Percentiles rank a stretch among this genome's conserved stretches.
Evolutionary conservation across 164 flowering plant genomes (phyloP).

Genomic region (Nymphaea colorata): DNA sequence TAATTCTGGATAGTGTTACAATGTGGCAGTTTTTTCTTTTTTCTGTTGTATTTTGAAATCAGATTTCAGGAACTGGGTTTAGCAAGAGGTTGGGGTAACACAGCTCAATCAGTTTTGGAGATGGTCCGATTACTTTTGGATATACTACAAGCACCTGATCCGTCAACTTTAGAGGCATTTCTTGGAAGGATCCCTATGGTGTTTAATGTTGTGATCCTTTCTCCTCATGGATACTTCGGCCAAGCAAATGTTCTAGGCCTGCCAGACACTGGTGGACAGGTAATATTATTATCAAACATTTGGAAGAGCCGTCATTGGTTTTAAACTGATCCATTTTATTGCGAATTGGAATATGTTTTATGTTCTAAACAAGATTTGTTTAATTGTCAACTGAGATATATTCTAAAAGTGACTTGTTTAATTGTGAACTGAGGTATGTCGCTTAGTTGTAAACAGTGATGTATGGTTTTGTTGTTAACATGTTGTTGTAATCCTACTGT

Average conservation of each 20-base stretch:
- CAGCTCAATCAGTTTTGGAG: slow-evolving; percentile 32
- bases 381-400: no score
- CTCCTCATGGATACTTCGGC: slow-evolving; percentile 89
- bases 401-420: no score
- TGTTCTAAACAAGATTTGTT: no score
- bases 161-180: slow-evolving; percentile 65
- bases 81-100: slow-evolving; percentile 71
- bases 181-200: slow-evolving; percentile 73
- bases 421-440: no score
- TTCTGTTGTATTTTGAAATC: neutral
- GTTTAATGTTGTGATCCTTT: slow-evolving; percentile 70
- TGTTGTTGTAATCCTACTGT: no score
- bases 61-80: slow-evolving; percentile 57
- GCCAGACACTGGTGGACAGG: slow-evolving; percentile 93
- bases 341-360: no score
- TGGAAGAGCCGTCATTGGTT: neutral
- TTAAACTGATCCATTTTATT: neutral
- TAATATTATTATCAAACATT: slow-evolving; percentile 4
- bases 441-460: no score
- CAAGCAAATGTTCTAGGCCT: slow-evolving; percentile 74
- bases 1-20: no score
- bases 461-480: no score
- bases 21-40: no score
- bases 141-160: slow-evolving; percentile 79
- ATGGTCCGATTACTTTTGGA: slow-evolving; percentile 60